phyloP scores from a whole-genome alignment of 495 filamentous ascomycete species.

The Talaromyces liani region DNA sequence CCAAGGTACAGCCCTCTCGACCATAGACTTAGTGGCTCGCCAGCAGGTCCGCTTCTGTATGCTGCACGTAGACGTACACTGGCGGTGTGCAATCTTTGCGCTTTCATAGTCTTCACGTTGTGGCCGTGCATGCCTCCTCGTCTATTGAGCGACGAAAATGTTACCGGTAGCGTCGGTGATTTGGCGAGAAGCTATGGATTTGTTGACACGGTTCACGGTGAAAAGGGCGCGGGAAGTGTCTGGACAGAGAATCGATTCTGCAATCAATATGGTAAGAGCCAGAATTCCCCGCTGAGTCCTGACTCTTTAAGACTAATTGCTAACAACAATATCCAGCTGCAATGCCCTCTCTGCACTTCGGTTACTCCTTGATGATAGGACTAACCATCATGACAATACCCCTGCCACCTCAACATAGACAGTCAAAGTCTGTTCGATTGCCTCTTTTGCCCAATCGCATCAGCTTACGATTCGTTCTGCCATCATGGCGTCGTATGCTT shows the following conservation, averaged over 20 bases:
- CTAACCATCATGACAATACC: slow-evolving; percentile 55
- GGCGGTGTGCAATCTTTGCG: slow-evolving; percentile 67
- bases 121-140: slow-evolving; percentile 81
- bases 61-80: slow-evolving; percentile 59
- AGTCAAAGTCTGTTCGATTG: slow-evolving; percentile 9
- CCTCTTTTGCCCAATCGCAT: slow-evolving; percentile 16
- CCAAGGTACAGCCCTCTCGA: slow-evolving; percentile 27
- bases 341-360: slow-evolving; percentile 77
- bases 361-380: slow-evolving; percentile 70
- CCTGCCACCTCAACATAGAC: slow-evolving; percentile 29
- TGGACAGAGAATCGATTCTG: slow-evolving; percentile 70
- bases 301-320: background rate
- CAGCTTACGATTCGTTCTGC: slow-evolving; percentile 19
- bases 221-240: slow-evolving; percentile 53
- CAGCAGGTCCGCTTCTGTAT: slow-evolving; percentile 46
- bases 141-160: slow-evolving; percentile 49
- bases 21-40: slow-evolving; percentile 27
- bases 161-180: slow-evolving; percentile 32
- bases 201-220: slow-evolving; percentile 66
- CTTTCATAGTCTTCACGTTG: slow-evolving; percentile 68
- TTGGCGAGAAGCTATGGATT: slow-evolving; percentile 57
- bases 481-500: slow-evolving; percentile 37
- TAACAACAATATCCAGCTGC: slow-evolving; percentile 40
- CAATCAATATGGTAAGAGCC: slow-evolving; percentile 50
- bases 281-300: background rate